A percentile compares a stretch with the other conserved stretches of the same genome.
Conservation (phyloP, 2,329 filamentous ascomycete genomes). For the Cladosporium halotolerans region DNA sequence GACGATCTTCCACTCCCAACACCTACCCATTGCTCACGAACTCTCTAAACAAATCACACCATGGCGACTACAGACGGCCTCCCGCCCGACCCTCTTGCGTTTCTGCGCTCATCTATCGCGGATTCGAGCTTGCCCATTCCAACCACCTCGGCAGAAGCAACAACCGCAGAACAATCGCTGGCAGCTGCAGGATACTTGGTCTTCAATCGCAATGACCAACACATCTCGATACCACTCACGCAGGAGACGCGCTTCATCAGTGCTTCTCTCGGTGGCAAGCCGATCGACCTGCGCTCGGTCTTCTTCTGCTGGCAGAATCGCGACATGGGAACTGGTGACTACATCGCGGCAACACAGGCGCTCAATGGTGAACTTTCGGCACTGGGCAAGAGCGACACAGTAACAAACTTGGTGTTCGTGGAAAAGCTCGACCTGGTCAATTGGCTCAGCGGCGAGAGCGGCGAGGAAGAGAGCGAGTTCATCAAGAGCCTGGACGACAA, state of each 20-base stretch:
- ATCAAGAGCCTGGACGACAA: slow-evolving; percentile 77
- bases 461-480: slow-evolving; percentile 77
- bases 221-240: slow-evolving; percentile 41
- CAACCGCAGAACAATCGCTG: slow-evolving; percentile 57
- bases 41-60: neutral
- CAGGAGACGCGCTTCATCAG: slow-evolving; percentile 78
- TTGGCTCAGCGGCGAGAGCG: slow-evolving; percentile 84
- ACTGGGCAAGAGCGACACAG: slow-evolving; percentile 55
- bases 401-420: slow-evolving; percentile 85
- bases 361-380: slow-evolving; percentile 67
- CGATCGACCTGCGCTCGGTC: slow-evolving; percentile 74
- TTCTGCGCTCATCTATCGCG: slow-evolving; percentile 77
- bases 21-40: neutral
- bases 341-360: slow-evolving; percentile 74
- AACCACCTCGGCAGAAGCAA: slow-evolving; percentile 58
- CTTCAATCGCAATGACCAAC: slow-evolving; percentile 49
- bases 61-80: slow-evolving; percentile 54
- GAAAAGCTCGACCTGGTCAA: slow-evolving; percentile 87
- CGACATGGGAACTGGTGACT: slow-evolving; percentile 82
- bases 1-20: too few species aligned
- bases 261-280: slow-evolving; percentile 36
- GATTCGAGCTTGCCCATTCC: slow-evolving; percentile 64
- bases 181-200: slow-evolving; percentile 64
- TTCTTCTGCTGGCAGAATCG: slow-evolving; percentile 96
- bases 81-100: slow-evolving; percentile 61